These are phyloP conservation scores for Calonectria ilicicola DNA, from an alignment of 2,329 filamentous ascomycete genomes.

Conservation along the genomic window DNA sequence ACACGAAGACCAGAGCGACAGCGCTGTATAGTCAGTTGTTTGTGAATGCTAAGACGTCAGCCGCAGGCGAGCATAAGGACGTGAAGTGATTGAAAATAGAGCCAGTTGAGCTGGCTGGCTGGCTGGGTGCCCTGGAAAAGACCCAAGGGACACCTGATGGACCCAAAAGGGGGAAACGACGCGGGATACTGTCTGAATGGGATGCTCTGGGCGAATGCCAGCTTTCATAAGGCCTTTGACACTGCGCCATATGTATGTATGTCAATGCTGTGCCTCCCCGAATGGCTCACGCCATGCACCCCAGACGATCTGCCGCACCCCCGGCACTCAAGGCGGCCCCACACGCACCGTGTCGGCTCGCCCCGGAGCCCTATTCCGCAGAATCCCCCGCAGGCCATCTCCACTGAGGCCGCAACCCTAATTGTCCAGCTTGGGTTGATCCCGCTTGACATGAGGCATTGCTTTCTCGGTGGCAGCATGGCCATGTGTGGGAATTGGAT, in stretches of 20 bases:
- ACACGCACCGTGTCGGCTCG: constrained; percentile 9
- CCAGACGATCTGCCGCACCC: constrained; percentile 10
- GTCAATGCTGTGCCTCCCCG: constrained; percentile 6
- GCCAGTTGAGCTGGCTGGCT: neutral
- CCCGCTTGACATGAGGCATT: neutral
- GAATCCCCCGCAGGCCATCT: constrained; percentile 7
- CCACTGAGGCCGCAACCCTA: constrained; percentile 15
- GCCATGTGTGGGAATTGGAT: neutral
- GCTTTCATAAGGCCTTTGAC: neutral
- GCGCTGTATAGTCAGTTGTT: neutral
- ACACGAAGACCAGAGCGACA: neutral
- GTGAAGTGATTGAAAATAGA: neutral
- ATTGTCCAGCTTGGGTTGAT: constrained; percentile 5
- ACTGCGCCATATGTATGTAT: constrained; percentile 1
- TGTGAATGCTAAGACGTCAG: neutral
- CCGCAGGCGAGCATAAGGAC: neutral
- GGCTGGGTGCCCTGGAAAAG: neutral
- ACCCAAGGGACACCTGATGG: too few species aligned
- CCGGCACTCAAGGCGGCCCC: constrained; percentile 6
- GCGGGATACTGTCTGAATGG: neutral
- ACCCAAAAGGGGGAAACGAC: neutral
- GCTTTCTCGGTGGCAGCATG: neutral
- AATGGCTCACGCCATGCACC: constrained; percentile 7
- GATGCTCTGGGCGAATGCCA: neutral
- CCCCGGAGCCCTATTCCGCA: constrained; percentile 11